A percentile compares a stretch with the other conserved stretches of the same genome.
Conservation (phyloP, 2,329 filamentous ascomycete genomes). For the Neofusicoccum cordaticola region DNA sequence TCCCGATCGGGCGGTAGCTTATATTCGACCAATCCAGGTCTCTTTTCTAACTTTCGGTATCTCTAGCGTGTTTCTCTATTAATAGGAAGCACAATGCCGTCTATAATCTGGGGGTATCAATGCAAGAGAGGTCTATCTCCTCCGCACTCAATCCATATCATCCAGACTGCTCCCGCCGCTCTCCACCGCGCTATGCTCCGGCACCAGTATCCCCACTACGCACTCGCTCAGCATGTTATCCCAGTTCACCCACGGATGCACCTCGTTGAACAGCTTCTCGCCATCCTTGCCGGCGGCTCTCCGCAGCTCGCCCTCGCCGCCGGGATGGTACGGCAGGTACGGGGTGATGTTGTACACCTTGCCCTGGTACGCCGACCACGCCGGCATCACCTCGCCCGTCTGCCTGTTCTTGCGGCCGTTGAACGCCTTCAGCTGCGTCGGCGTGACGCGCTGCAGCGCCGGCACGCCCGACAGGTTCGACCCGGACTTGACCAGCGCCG, state of each 20-base stretch:
- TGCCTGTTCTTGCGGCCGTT: constrained; percentile 82
- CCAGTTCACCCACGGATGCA: constrained; percentile 68
- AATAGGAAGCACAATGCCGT: neutral
- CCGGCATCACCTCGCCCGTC: constrained; percentile 33
- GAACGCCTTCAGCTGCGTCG: constrained; percentile 71
- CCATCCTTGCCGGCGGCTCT: constrained; percentile 74
- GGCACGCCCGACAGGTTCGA: constrained; percentile 48
- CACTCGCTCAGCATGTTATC: constrained; percentile 63
- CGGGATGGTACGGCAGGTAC: constrained; percentile 87
- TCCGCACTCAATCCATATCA: constrained; percentile 55
- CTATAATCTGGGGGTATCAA: constrained; percentile 14
- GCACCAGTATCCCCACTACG: constrained; percentile 60
- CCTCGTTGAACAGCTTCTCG: constrained; percentile 59
- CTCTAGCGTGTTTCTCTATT: neutral
- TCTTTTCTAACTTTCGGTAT: neutral
- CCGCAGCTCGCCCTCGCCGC: constrained; percentile 75
- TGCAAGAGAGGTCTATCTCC: neutral
- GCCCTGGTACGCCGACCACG: constrained; percentile 86
- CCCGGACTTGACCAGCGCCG: constrained; percentile 73
- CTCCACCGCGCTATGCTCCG: constrained; percentile 46
- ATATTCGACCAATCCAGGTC: neutral
- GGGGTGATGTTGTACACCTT: constrained; percentile 93
- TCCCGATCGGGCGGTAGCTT: neutral
- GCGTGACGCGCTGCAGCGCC: constrained; percentile 70
- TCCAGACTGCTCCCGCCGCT: constrained; percentile 43